Evolutionary conservation across 2,329 filamentous ascomycete species (phyloP).

Genomic region (Hymenoscyphus infarciens): DNA sequence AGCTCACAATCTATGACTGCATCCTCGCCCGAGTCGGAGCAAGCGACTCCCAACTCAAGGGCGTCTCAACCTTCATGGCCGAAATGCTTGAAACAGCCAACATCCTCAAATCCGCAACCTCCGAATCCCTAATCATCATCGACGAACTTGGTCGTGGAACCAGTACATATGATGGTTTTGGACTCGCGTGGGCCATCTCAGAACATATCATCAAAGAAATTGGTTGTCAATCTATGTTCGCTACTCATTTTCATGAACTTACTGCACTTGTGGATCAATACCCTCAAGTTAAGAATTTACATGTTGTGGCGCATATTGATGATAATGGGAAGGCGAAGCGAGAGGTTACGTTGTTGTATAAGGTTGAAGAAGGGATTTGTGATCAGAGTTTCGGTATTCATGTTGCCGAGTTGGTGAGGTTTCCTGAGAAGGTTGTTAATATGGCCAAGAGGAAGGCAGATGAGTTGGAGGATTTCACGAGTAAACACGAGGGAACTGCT

Average conservation of each 20-base stretch:
- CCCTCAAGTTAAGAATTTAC: conserved; percentile 84
- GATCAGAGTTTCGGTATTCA: conserved; percentile 99
- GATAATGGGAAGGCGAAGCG: conserved; percentile 45
- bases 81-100: conserved; percentile 99
- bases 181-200: conserved; percentile 97
- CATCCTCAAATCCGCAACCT: conserved; percentile 93
- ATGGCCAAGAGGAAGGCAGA: conserved; percentile 99
- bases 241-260: conserved; percentile 97
- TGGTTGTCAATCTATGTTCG: conserved; percentile 89
- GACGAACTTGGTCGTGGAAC: conserved; percentile 96
- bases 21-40: conserved; percentile 95
- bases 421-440: conserved; percentile 93
- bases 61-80: conserved; percentile 98
- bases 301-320: conserved; percentile 91
- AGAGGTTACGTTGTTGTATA: conserved; percentile 94
- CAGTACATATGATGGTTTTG: conserved; percentile 97
- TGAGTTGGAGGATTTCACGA: conserved; percentile 92
- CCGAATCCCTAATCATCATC: conserved; percentile 95
- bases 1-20: conserved; percentile 93
- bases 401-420: conserved; percentile 92
- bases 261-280: conserved; percentile 86
- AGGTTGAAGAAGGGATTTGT: conserved; percentile 91
- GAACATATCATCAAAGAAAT: conserved; percentile 97
- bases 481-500: conserved; percentile 63
- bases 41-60: conserved; percentile 94